Base-by-base conservation (phyloP, 2,329 filamentous ascomycete genomes). In the Sclerotiophoma versabilis region DNA sequence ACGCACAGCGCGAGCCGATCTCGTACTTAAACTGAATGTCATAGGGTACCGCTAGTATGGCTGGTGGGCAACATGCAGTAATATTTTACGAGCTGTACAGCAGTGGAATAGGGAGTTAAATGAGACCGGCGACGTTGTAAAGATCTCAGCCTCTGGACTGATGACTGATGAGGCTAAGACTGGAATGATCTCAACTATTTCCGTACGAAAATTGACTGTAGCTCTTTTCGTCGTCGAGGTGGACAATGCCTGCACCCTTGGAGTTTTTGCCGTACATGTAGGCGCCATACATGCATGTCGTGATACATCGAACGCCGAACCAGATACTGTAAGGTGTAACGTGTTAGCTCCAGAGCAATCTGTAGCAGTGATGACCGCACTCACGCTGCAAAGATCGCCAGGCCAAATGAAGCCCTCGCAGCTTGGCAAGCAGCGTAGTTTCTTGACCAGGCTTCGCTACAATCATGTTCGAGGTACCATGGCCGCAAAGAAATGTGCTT, bases 381-480 rank as follows among this genome's bases (percentile, higher is more conserved):
- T 57, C 38, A 64, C 63, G 44, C 37, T 29, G 57, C 44, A 45
- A 58, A 51, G 4, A 61, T n/a, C 0, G 55, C 34, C 5, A 63
- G 14, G 2, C 49, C 50, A 27, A 59, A 61, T 3, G 53, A 56
- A n/a, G 29, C 44, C 17, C 34, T 62, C 6, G 48, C 37, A 2
- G 44, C 41, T 5, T 38, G 20, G 17, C 60, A 65, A 25, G 34
- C 57, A 29, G 29, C 32, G 17, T 22, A 17, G n/a, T 32, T 57
- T 19, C 15, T 10, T 11, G 5, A 7, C 32, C 46, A 39, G 12
- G 48, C 57, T 17, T 52, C 53, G 8, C 29, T 33, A 34, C 60
- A 66, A 12, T 36, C 51, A 22, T 41, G 50, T 3, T 62, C 57
- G 7, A 65, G 47, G 36, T 68, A 65, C 62, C 63, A 66, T 12